Percentiles rank a stretch among this genome's conserved stretches.
Conservation (phyloP, 495 filamentous ascomycete species). For the Melanomma pulvis-pyrius region DNA sequence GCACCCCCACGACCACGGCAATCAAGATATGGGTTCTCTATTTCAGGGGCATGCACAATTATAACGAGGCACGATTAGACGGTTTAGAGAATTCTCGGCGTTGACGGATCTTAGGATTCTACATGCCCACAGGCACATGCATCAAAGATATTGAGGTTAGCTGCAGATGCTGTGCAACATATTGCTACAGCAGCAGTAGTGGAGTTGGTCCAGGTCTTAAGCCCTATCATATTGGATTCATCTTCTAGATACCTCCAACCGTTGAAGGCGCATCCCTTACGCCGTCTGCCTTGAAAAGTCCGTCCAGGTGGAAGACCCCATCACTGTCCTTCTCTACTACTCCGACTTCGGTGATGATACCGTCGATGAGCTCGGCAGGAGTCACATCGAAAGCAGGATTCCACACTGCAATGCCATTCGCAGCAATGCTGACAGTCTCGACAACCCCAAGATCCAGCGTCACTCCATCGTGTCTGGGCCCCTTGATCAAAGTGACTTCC, state of each 20-base stretch:
- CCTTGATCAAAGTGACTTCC: conserved; percentile 81
- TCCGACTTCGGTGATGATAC: conserved; percentile 89
- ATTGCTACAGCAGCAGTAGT: neutral
- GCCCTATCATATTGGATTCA: no score
- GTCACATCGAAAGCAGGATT: conserved; percentile 98
- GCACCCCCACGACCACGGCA: neutral
- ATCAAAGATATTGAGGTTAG: neutral
- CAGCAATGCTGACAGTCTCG: conserved; percentile 78
- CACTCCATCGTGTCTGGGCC: conserved; percentile 55
- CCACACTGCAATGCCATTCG: conserved; percentile 82
- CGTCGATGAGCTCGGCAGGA: conserved; percentile 82
- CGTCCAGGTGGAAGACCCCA: conserved; percentile 72
- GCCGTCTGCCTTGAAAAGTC: conserved; percentile 51
- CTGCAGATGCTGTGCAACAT: neutral
- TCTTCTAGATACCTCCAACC: conserved; percentile 40
- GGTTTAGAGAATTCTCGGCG: neutral
- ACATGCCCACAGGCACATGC: neutral
- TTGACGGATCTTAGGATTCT: neutral
- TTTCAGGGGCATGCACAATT: neutral
- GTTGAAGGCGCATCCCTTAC: conserved; percentile 30
- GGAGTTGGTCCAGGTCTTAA: neutral
- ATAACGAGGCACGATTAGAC: neutral
- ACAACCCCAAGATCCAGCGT: conserved; percentile 55
- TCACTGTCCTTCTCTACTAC: conserved; percentile 76
- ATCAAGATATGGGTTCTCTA: neutral